These are phyloP conservation scores for Stachybotrys chlorohalonatus DNA, from an alignment of 2,329 filamentous ascomycete species.

Conservation along the genomic window DNA sequence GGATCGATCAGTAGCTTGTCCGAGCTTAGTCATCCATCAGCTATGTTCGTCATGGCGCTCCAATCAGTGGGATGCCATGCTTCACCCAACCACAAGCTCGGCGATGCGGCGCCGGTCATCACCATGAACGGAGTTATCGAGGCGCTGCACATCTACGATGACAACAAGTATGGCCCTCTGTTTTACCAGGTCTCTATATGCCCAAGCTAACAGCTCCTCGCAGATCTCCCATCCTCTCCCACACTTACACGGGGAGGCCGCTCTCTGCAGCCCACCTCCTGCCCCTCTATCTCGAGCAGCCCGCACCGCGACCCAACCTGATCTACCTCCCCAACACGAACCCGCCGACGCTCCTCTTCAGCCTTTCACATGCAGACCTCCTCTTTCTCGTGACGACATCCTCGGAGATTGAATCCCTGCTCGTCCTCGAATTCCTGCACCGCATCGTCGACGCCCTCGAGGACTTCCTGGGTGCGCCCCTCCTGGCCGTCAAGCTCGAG, in stretches of 20 bases:
- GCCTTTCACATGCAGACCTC: constrained; percentile 76
- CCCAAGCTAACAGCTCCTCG: constrained; percentile 11
- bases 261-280: constrained; percentile 68
- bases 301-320: constrained; percentile 72
- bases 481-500: constrained; percentile 81
- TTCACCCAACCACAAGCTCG: background rate
- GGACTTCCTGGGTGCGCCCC: constrained; percentile 83
- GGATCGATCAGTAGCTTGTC: background rate
- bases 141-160: constrained; percentile 94
- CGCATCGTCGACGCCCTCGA: constrained; percentile 86
- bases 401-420: constrained; percentile 76
- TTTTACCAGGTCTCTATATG: background rate
- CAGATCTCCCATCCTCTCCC: constrained; percentile 78
- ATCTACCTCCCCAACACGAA: constrained; percentile 75
- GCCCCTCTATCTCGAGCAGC: constrained; percentile 77
- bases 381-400: constrained; percentile 81
- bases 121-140: constrained; percentile 83
- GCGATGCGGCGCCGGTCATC: constrained; percentile 16
- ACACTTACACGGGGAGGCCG: constrained; percentile 77
- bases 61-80: background rate
- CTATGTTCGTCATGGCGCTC: constrained; percentile 21
- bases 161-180: constrained; percentile 62
- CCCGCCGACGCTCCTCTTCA: constrained; percentile 84
- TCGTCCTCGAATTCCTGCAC: constrained; percentile 90
- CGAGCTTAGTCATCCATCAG: constrained; percentile 15